phyloP scores from a whole-genome alignment of 345 rosid species.

The Trapa incisa region DNA sequence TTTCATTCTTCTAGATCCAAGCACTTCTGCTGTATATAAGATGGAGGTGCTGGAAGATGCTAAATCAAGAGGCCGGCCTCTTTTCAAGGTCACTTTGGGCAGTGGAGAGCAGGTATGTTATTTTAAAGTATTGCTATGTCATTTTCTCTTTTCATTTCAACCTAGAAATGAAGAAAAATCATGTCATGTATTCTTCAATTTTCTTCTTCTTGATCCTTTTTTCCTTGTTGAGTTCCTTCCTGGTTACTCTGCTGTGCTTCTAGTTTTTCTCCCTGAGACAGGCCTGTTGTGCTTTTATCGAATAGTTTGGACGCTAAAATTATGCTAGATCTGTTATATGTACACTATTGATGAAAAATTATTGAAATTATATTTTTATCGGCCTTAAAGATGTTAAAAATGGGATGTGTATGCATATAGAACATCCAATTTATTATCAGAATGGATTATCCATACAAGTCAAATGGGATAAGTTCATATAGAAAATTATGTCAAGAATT shows the following conservation, averaged over 20 bases:
- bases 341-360: background rate
- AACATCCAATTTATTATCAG: background rate
- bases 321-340: background rate
- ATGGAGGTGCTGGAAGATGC: slow-evolving; percentile 96
- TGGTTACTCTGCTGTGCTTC: background rate
- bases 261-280: too few species aligned
- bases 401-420: background rate
- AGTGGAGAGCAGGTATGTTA: slow-evolving; percentile 80
- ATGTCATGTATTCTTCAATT: background rate
- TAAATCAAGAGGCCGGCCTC: slow-evolving; percentile 62
- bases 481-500: background rate
- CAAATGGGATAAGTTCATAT: background rate
- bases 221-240: background rate
- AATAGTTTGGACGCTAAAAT: background rate
- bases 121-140: slow-evolving; percentile 1
- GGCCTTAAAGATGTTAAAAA: background rate
- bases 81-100: slow-evolving; percentile 71
- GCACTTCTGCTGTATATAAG: slow-evolving; percentile 48
- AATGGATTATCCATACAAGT: background rate
- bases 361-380: background rate
- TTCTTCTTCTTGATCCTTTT: background rate
- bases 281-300: background rate
- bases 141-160: slow-evolving; percentile 1
- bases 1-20: slow-evolving; percentile 47
- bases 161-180: background rate